Evolutionary conservation across 164 flowering plant species (phyloP).

Genomic region (Annona cherimola): DNA sequence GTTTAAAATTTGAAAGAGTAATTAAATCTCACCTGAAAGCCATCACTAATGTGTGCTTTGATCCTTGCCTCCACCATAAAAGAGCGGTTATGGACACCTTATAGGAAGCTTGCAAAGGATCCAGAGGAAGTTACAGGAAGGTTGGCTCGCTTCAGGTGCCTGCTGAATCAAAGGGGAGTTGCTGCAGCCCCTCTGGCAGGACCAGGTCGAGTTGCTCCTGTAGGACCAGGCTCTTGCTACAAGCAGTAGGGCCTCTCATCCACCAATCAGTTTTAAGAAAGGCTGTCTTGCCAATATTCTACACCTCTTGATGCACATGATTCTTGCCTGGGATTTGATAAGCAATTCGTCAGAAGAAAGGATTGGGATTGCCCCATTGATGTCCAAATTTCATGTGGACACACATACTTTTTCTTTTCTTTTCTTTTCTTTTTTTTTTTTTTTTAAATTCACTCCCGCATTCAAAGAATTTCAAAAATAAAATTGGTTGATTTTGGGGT

Average conservation of each 20-base stretch:
- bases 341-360: neutral
- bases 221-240: constrained; percentile 69
- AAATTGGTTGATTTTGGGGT: neutral
- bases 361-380: neutral
- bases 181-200: constrained; percentile 73
- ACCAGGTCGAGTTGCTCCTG: constrained; percentile 53
- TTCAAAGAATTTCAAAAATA: neutral
- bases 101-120: constrained; percentile 53
- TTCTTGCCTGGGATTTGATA: neutral
- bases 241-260: constrained; percentile 29
- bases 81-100: constrained; percentile 81
- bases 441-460: neutral
- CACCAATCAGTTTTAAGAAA: too few relatives aligned
- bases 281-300: neutral
- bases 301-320: neutral
- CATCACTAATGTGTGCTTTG: neutral
- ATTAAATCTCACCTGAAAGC: too few relatives aligned
- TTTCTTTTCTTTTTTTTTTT: neutral
- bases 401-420: too few relatives aligned
- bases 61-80: neutral
- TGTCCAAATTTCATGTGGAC: neutral
- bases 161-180: constrained; percentile 80
- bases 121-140: constrained; percentile 47
- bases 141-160: constrained; percentile 69
- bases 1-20: too few relatives aligned